phyloP scores from a whole-genome alignment of 805 yeast species.

The Starmerella geochares region DNA sequence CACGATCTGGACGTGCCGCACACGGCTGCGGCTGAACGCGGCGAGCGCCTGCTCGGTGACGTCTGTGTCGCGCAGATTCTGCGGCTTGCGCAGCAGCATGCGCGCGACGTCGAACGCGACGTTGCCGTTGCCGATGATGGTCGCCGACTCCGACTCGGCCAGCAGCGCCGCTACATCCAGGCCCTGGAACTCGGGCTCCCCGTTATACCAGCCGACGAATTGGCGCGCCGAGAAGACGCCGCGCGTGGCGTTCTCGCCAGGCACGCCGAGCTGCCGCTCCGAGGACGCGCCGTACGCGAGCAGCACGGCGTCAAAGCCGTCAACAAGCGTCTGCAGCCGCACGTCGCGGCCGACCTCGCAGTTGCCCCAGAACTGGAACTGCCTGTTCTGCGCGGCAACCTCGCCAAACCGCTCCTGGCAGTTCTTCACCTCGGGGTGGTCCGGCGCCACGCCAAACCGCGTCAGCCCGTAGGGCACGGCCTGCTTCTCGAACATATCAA shows the following conservation, averaged over 20 bases:
- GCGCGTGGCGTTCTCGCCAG: slow-evolving; percentile 43
- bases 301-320: slow-evolving; percentile 61
- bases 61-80: slow-evolving; percentile 61
- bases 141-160: slow-evolving; percentile 50
- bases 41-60: slow-evolving; percentile 52
- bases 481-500: slow-evolving; percentile 71
- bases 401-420: slow-evolving; percentile 60
- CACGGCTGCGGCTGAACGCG: slow-evolving; percentile 41
- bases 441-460: slow-evolving; percentile 97
- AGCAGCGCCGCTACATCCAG: slow-evolving; percentile 44
- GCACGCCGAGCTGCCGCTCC: slow-evolving; percentile 44
- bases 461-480: slow-evolving; percentile 90
- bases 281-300: slow-evolving; percentile 71
- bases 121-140: slow-evolving; percentile 92
- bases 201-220: slow-evolving; percentile 95
- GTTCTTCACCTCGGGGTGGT: slow-evolving; percentile 87
- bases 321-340: slow-evolving; percentile 39
- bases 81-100: slow-evolving; percentile 51
- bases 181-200: slow-evolving; percentile 54
- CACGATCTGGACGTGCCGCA: slow-evolving; percentile 59
- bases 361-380: slow-evolving; percentile 60
- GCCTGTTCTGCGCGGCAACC: slow-evolving; percentile 30
- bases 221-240: slow-evolving; percentile 73
- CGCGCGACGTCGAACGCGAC: slow-evolving; percentile 90
- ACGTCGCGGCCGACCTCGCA: slow-evolving; percentile 57